These are phyloP conservation scores for Phytopythium oedochilum DNA, from an alignment of 352 stramenopile genomes.

Conservation along the genomic window DNA sequence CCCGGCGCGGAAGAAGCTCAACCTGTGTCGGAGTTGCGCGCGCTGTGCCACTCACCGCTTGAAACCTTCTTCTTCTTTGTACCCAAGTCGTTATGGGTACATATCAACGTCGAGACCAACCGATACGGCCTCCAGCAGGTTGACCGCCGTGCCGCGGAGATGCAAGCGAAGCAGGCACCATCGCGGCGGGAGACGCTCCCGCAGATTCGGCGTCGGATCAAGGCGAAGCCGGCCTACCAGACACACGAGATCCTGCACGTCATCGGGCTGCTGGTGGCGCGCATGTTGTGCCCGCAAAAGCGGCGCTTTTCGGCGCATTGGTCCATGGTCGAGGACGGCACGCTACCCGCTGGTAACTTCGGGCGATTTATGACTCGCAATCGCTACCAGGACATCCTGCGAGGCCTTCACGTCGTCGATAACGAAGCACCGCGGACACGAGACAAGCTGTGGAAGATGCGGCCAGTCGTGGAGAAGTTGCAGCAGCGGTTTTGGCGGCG, in stretches of 20 bases:
- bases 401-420: constrained; percentile 18
- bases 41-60: too few relatives aligned
- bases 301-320: constrained; percentile 13
- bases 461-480: constrained; percentile 5
- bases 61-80: neutral
- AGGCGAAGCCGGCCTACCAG: constrained; percentile 6
- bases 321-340: constrained; percentile 10
- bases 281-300: constrained; percentile 13
- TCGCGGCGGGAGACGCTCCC: too few relatives aligned
- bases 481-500: constrained; percentile 2
- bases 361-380: constrained; percentile 16
- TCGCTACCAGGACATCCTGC: constrained; percentile 10
- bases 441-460: constrained; percentile 20
- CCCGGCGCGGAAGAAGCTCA: neutral
- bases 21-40: too few relatives aligned
- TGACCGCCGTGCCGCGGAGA: too few relatives aligned
- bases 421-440: constrained; percentile 6
- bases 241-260: constrained; percentile 11
- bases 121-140: neutral
- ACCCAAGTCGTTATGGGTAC: neutral
- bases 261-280: constrained; percentile 13
- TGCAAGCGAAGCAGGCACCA: too few relatives aligned
- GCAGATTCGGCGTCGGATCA: constrained; percentile 9
- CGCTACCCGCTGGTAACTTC: constrained; percentile 10
- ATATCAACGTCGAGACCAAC: constrained; percentile 7